These are phyloP conservation scores for Medicago ruthenica DNA, from an alignment of 306 rosid species.

Conservation along the genomic window DNA sequence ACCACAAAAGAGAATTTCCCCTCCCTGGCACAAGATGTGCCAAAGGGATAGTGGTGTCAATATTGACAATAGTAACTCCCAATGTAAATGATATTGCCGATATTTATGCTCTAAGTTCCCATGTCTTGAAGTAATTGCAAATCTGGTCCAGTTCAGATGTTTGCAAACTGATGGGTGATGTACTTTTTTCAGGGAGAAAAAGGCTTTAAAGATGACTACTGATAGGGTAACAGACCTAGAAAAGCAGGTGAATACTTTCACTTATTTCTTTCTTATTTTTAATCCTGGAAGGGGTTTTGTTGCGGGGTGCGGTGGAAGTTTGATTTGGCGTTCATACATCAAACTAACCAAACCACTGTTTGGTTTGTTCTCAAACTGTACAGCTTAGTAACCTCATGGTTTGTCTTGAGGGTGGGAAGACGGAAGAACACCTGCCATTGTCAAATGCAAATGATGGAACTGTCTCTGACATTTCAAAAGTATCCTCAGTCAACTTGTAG, in stretches of 20 bases:
- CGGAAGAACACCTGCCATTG: constrained; percentile 46
- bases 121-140: constrained; percentile 32
- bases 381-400: constrained; percentile 84
- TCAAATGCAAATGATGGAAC: constrained; percentile 48
- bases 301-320: background rate
- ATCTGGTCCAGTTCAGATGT: constrained; percentile 18
- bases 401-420: constrained; percentile 63
- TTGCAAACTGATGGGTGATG: constrained; percentile 29
- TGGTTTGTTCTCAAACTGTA: constrained; percentile 34
- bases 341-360: constrained; percentile 35
- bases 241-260: constrained; percentile 64
- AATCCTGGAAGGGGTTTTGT: background rate
- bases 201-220: constrained; percentile 46
- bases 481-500: constrained; percentile 44
- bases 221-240: constrained; percentile 62
- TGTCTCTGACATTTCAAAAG: constrained; percentile 41
- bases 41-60: too few relatives aligned
- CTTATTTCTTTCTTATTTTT: constrained; percentile 11
- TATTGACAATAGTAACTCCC: too few relatives aligned
- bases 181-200: constrained; percentile 62
- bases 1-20: too few relatives aligned
- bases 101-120: constrained; percentile 16
- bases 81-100: too few relatives aligned
- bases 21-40: too few relatives aligned
- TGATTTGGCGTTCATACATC: background rate